phyloP scores from a whole-genome alignment of 208 protist species.

The Crithidia acanthocephali region DNA sequence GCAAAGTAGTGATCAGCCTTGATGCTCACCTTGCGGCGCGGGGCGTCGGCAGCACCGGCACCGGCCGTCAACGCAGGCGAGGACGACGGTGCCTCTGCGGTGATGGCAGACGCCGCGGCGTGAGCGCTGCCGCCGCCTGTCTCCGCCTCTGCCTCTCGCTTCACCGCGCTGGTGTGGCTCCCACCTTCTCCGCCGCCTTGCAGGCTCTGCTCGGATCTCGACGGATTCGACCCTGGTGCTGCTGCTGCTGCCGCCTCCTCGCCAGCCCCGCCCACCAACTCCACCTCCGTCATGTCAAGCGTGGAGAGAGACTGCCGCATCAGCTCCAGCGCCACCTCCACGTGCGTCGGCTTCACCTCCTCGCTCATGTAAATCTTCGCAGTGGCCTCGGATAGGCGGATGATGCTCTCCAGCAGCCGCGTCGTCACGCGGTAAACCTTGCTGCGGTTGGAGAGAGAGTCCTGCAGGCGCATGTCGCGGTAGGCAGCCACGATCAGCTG shows the following conservation, averaged over 20 bases:
- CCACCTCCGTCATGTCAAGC: slow-evolving; percentile 89
- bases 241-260: slow-evolving; percentile 8
- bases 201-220: too few relatives aligned
- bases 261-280: slow-evolving; percentile 60
- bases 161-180: slow-evolving; percentile 17
- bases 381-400: slow-evolving; percentile 98
- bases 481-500: slow-evolving; percentile 93
- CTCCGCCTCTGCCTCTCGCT: too few relatives aligned
- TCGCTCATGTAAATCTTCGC: slow-evolving; percentile 96
- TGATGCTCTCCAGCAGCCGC: slow-evolving; percentile 99
- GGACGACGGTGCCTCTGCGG: slow-evolving; percentile 6
- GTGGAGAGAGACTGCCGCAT: slow-evolving; percentile 92
- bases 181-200: background rate
- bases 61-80: slow-evolving; percentile 4
- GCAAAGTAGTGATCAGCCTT: slow-evolving; percentile 87
- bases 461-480: slow-evolving; percentile 92
- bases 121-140: slow-evolving; percentile 25
- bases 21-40: slow-evolving; percentile 66
- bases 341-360: slow-evolving; percentile 82
- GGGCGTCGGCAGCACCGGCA: slow-evolving; percentile 5
- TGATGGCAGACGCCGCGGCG: slow-evolving; percentile 1
- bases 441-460: slow-evolving; percentile 87
- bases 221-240: too few relatives aligned
- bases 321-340: slow-evolving; percentile 86
- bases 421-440: slow-evolving; percentile 98